phyloP scores from a whole-genome alignment of 257 asterid species.

The Rhazya stricta region DNA sequence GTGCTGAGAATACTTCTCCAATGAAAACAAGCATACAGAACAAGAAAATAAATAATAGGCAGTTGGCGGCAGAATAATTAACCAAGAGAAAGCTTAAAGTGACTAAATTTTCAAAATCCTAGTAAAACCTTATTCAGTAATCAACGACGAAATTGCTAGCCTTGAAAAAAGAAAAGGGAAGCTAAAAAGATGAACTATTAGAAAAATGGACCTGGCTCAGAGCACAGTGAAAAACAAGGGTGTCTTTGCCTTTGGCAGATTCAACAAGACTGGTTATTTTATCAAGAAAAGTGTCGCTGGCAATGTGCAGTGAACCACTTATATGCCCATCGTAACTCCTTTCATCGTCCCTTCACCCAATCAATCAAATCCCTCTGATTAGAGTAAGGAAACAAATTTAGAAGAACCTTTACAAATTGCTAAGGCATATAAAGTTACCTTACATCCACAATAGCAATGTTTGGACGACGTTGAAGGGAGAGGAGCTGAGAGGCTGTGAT shows the following conservation, averaged over 20 bases:
- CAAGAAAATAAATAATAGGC: not conserved
- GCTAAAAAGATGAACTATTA: not conserved
- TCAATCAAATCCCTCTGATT: not conserved
- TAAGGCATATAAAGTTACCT: conserved; percentile 35
- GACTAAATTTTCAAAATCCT: not conserved
- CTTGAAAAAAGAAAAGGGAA: not conserved
- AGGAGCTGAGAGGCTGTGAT: conserved; percentile 75
- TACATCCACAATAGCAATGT: conserved; percentile 75
- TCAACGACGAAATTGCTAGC: not conserved
- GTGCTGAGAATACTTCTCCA: not conserved
- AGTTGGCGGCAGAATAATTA: not conserved
- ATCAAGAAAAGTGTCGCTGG: conserved; percentile 66
- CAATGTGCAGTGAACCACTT: conserved; percentile 84
- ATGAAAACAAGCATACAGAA: not conserved
- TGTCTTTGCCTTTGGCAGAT: conserved; percentile 73
- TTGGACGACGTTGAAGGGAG: conserved; percentile 55
- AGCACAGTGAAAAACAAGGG: conserved; percentile 95
- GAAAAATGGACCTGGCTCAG: conserved; percentile 73
- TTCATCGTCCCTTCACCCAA: conserved; percentile 69
- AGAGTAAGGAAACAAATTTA: not conserved
- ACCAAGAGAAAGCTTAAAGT: too few relatives aligned
- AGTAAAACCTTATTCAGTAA: not conserved
- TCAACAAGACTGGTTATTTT: conserved; percentile 65
- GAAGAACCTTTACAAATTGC: not conserved
- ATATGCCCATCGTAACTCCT: conserved; percentile 92